These are phyloP conservation scores for Notholithocarpus densiflorus DNA, from an alignment of 306 rosid species.

Conservation along the genomic window DNA sequence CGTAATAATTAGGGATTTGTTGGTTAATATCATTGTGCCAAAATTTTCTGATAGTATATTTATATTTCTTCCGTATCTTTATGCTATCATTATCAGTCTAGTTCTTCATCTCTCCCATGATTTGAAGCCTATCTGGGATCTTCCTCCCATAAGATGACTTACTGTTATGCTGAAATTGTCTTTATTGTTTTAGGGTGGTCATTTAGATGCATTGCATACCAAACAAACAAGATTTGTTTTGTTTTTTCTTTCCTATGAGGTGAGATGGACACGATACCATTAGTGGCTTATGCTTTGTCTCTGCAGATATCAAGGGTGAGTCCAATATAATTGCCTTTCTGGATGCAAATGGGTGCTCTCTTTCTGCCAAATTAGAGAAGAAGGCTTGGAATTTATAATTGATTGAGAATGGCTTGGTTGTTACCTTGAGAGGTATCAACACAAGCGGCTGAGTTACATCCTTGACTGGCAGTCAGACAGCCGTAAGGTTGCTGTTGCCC, in stretches of 20 bases:
- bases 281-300: slow-evolving; percentile 21
- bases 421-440: slow-evolving; percentile 21
- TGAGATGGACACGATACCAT: neutral
- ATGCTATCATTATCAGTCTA: neutral
- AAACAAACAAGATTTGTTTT: neutral
- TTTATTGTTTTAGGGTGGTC: neutral
- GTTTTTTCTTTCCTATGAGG: neutral
- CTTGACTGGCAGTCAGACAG: slow-evolving; percentile 28
- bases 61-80: neutral
- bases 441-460: slow-evolving; percentile 29
- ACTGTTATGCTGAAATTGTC: neutral
- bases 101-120: neutral
- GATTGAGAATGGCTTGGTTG: slow-evolving; percentile 23
- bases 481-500: slow-evolving; percentile 31
- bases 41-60: neutral
- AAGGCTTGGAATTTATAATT: slow-evolving; percentile 26
- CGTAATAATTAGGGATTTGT: neutral
- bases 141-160: neutral
- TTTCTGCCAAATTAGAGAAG: slow-evolving; percentile 23
- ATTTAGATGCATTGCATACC: neutral
- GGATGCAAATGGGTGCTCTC: slow-evolving; percentile 27
- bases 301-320: slow-evolving; percentile 73
- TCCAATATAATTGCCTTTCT: slow-evolving; percentile 45
- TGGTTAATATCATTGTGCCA: neutral
- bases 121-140: neutral